These are phyloP conservation scores for Trichocomaceae sp. DNA, from an alignment of 2,329 filamentous ascomycete species.

Conservation along the genomic window DNA sequence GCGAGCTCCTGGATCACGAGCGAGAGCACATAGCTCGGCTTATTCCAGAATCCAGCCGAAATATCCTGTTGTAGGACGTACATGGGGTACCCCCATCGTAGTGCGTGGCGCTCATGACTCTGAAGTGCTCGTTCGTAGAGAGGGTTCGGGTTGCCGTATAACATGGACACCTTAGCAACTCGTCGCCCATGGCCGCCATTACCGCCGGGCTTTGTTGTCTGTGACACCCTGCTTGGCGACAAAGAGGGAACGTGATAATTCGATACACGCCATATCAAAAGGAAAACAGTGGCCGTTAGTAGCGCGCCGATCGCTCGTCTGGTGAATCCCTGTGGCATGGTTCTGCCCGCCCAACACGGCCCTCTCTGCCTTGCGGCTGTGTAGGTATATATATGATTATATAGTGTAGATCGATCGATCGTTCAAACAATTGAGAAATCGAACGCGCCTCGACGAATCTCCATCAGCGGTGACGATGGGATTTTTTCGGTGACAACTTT, in stretches of 20 bases:
- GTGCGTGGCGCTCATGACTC: slow-evolving; percentile 30
- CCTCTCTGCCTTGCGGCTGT: neutral
- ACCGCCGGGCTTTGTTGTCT: neutral
- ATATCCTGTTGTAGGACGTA: slow-evolving; percentile 28
- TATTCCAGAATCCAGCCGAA: slow-evolving; percentile 31
- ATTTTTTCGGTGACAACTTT: neutral
- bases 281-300: slow-evolving; percentile 8
- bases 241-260: neutral
- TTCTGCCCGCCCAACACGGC: neutral
- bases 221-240: neutral
- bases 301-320: slow-evolving; percentile 12
- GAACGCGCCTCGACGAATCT: neutral
- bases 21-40: slow-evolving; percentile 25
- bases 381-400: neutral
- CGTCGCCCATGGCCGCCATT: neutral
- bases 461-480: neutral
- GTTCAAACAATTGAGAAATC: slow-evolving; percentile 5
- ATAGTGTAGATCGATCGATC: neutral
- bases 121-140: slow-evolving; percentile 32
- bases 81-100: slow-evolving; percentile 31
- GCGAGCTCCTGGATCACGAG: slow-evolving; percentile 28
- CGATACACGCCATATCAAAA: slow-evolving; percentile 12
- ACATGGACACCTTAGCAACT: slow-evolving; percentile 29
- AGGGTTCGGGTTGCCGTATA: slow-evolving; percentile 26
- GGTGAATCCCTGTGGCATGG: slow-evolving; percentile 12